Evolutionary conservation across 139 green algal genomes (phyloP), one percentile per base, ranked within the genome.

Genomic region (Yamagishiella unicocca): DNA sequence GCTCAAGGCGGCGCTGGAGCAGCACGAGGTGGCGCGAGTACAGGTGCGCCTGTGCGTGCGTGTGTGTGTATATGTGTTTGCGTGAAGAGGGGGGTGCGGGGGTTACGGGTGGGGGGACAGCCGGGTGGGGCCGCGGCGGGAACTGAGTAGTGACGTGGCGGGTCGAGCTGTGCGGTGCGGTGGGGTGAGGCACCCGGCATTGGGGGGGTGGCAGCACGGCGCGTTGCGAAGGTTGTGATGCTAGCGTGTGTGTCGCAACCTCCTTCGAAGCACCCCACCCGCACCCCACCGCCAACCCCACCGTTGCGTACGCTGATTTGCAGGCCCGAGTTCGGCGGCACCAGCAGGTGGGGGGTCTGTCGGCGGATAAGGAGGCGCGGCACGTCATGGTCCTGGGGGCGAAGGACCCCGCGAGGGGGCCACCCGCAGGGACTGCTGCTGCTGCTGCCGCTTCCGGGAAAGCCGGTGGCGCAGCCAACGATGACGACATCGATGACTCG

Each of bases 11-110:
- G 92, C 92, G 46, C 89, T 96, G 54, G 87, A 93, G 75, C 61
- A 62, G 31, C 93, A 96, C 62, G 92, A 94, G 50, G 90, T 94
- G 21, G 92, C 90, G 0, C 45, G 92, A 10, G 92, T 95, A 76
- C 42, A 90, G 93, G 86, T 85, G 79, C 17, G 27, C 31, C 53
- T 8, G 22, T 40, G 50, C 4, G 53, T 12, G 33, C 14, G 75
- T 37, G 19, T 33, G n/a, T n/a, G n/a, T n/a, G n/a, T n/a, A n/a
- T n/a, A n/a, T n/a, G n/a, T n/a, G n/a, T n/a, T n/a, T n/a, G n/a
- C n/a, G n/a, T n/a, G n/a, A n/a, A n/a, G n/a, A n/a, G n/a, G 7
- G 43, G 72, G 38, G 42, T 24, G 42, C 0, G 42, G 40, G 6
- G 40, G 21, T 25, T 38, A 35, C 22, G 40, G 70, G 22, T 58